Conservation (phyloP, 2,329 filamentous ascomycete genomes). For the Ascochyta pisi region DNA sequence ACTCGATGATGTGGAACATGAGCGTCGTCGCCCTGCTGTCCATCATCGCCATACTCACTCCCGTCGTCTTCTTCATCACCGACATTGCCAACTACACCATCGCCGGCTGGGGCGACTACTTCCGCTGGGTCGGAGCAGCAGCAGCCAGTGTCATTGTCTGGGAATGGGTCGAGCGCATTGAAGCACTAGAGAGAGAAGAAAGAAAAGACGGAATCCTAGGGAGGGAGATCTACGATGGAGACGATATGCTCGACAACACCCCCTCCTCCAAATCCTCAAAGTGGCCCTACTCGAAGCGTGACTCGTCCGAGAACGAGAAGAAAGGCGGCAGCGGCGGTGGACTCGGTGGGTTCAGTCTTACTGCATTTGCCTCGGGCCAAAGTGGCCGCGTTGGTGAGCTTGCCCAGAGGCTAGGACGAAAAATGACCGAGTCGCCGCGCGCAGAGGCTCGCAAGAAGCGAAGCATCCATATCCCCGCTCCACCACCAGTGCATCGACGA, state of each 20-base stretch:
- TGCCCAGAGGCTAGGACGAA: conserved; percentile 38
- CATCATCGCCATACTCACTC: conserved; percentile 81
- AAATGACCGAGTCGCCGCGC: conserved; percentile 36
- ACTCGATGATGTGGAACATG: conserved; percentile 89
- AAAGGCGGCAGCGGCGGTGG: conserved; percentile 28
- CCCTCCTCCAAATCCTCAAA: conserved; percentile 62
- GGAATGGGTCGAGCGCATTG: conserved; percentile 97
- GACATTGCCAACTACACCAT: conserved; percentile 87
- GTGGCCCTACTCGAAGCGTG: conserved; percentile 54
- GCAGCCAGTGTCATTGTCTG: conserved; percentile 96
- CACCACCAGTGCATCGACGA: conserved; percentile 36
- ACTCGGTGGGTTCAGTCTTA: conserved; percentile 25
- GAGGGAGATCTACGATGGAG: conserved; percentile 89
- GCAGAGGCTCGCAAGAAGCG: conserved; percentile 41
- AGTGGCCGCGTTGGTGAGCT: conserved; percentile 34
- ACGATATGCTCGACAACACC: conserved; percentile 82
- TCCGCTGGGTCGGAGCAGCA: conserved; percentile 93
- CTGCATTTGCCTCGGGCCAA: conserved; percentile 36
- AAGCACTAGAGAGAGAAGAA: conserved; percentile 89
- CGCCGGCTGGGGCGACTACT: conserved; percentile 93
- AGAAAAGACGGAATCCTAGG: conserved; percentile 93
- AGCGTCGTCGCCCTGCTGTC: conserved; percentile 80
- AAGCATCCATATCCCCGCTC: conserved; percentile 44
- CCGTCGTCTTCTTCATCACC: conserved; percentile 90
- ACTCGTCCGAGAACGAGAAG: conserved; percentile 40